Evolutionary conservation across 768 basidiomycete species (phyloP).

Genomic region (Nidularia pulvinata): DNA sequence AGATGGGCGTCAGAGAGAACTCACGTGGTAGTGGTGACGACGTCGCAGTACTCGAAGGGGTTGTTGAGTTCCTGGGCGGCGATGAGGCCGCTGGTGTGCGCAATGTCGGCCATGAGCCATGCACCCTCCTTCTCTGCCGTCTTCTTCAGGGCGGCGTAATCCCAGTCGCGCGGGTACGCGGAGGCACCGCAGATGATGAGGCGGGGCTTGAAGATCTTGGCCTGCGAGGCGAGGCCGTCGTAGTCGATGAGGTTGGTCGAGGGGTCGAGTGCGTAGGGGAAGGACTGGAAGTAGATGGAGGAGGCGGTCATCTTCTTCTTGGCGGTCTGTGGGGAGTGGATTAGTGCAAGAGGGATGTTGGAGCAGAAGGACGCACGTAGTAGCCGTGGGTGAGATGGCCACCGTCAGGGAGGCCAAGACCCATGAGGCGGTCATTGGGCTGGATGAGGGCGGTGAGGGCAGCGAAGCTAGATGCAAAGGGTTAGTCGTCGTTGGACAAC

Average conservation of each 20-base stretch:
- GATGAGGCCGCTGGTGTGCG: conserved; percentile 94
- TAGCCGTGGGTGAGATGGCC: conserved; percentile 98
- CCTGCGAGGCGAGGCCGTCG: conserved; percentile 73
- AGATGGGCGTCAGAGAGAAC: conserved; percentile 18
- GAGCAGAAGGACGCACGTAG: conserved; percentile 60
- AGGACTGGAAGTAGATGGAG: conserved; percentile 99
- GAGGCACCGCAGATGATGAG: conserved; percentile 98
- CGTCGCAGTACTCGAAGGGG: conserved; percentile 96
- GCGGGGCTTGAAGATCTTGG: conserved; percentile 93
- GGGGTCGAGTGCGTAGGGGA: conserved; percentile 88
- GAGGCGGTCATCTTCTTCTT: conserved; percentile 99
- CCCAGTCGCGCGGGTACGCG: conserved; percentile 99
- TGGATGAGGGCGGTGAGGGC: conserved; percentile 95
- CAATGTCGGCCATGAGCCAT: conserved; percentile 95
- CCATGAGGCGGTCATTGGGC: conserved; percentile 98
- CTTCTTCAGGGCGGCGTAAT: conserved; percentile 82
- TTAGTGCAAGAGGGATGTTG: conserved; percentile 4
- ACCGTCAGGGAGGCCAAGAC: conserved; percentile 96
- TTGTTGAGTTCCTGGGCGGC: conserved; percentile 89
- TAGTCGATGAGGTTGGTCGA: conserved; percentile 92
- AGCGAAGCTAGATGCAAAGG: conserved; percentile 69
- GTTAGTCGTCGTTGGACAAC: conserved; percentile 11
- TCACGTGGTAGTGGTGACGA: conserved; percentile 96
- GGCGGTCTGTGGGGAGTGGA: conserved; percentile 59
- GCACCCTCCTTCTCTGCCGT: conserved; percentile 88